Percentiles rank a stretch among this genome's conserved stretches.
Evolutionary conservation across 768 basidiomycete genomes (phyloP).

Genomic region (Phlegmacium glaucopus): DNA sequence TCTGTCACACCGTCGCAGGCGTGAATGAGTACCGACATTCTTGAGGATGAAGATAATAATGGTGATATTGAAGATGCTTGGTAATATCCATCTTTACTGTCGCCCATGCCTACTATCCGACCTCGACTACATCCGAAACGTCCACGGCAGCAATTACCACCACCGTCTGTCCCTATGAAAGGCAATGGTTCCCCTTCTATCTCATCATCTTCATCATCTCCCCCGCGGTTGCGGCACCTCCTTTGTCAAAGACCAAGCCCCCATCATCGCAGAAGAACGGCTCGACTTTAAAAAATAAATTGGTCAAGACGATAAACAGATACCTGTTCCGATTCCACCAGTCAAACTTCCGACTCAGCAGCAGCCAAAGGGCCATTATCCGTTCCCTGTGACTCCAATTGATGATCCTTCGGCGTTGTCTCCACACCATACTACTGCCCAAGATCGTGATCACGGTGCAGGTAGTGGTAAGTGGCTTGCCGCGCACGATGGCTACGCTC

Average conservation of each 20-base stretch:
- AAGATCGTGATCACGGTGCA: too few species aligned
- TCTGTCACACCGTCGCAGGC: too few species aligned
- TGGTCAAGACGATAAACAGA: slow-evolving; percentile 34
- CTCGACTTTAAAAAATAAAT: slow-evolving; percentile 2
- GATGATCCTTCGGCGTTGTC: slow-evolving; percentile 20
- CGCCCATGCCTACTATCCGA: slow-evolving; percentile 12
- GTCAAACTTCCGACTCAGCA: slow-evolving; percentile 34
- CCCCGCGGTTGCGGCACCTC: slow-evolving; percentile 7
- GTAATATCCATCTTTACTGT: slow-evolving; percentile 53
- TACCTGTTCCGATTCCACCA: slow-evolving; percentile 39
- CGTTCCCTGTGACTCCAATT: slow-evolving; percentile 58
- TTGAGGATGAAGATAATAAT: slow-evolving; percentile 29
- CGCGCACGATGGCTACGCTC: too few species aligned
- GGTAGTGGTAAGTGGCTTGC: too few species aligned
- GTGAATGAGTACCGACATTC: slow-evolving; percentile 10
- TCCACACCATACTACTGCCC: slow-evolving; percentile 2
- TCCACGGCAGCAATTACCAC: too few species aligned
- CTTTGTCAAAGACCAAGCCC: slow-evolving; percentile 14
- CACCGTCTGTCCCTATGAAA: too few species aligned
- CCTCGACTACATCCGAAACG: slow-evolving; percentile 16
- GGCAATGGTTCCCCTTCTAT: slow-evolving; percentile 9
- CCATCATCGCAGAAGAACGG: slow-evolving; percentile 7
- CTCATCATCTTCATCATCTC: slow-evolving; percentile 14
- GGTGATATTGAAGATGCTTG: slow-evolving; percentile 56
- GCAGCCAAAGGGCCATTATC: slow-evolving; percentile 35